Base-by-base conservation (phyloP, 768 basidiomycete genomes). In the Pulveroboletus sp. region DNA sequence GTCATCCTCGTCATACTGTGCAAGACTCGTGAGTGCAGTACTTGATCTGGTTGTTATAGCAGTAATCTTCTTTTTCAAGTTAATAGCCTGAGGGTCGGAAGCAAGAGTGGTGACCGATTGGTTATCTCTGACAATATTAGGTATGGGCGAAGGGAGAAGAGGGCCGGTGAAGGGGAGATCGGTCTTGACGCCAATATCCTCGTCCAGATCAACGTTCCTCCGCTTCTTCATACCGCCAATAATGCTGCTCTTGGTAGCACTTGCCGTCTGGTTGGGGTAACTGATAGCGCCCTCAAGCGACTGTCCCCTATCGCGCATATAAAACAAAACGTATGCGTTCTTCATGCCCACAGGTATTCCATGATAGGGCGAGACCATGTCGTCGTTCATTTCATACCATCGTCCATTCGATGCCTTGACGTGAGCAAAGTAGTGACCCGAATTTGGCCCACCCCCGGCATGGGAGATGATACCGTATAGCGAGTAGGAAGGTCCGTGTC, bases 381-480 rank as follows among this genome's bases (percentile, higher is more conserved):
- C 91, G 64, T 99, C 96, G 70, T 99, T 95, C 85, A 94, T 94
- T 71, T 92, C 85, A 70, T 79, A 83, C 94, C 94, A 99, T 32
- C 71, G 71, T 10, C 82, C 85, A 31, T 79, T 71, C 32, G 74
- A 76, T 36, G 81, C 76, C 65, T 84, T 89, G 60, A 96, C 82
- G 59, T 81, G 85, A 15, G 94, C 86, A 56, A 82, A 92, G 69
- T 99, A 99, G 68, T 99, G 96, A 5, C 96, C 96, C 2, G 89
- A 94, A 62, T 96, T 90, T 12, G 94, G 92, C 6, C 93, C 93
- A 37, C 82, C 77, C 46, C 96, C 96, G 10, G 89, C 89, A 66
- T 99, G 96, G 57, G 84, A 92, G 47, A 97, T 89, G 52, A 98
- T 82, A 28, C 89, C 94, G 65, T 93, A 96, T 3, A 99, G 71